A percentile compares a stretch with the other conserved stretches of the same genome.
Conservation (phyloP, 495 filamentous ascomycete genomes). For the Aspergillus nidulans region DNA sequence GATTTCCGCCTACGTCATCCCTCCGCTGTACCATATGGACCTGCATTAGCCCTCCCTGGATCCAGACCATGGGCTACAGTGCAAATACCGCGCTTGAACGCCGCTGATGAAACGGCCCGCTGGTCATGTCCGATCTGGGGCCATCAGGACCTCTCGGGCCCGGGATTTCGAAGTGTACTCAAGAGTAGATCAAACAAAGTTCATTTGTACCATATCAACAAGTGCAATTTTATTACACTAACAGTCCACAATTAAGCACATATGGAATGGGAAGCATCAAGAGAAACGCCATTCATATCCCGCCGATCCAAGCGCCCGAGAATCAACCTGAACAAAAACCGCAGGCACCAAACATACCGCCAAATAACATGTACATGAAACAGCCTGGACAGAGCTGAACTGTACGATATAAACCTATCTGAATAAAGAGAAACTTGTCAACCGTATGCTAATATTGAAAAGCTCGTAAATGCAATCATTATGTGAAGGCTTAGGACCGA, state of each 20-base stretch:
- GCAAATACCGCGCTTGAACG: no score
- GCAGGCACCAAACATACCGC: conserved; percentile 1
- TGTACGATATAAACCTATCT: not conserved
- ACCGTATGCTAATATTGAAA: conserved; percentile 1
- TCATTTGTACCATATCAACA: not conserved
- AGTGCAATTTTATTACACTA: not conserved
- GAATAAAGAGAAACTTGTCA: not conserved
- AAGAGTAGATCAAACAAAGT: not conserved
- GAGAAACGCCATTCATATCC: conserved; percentile 15
- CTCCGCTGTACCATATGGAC: not conserved
- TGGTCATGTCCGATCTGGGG: no score
- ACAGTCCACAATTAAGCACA: not conserved
- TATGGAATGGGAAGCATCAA: not conserved
- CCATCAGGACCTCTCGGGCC: no score
- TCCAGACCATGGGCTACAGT: no score
- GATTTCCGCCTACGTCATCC: not conserved
- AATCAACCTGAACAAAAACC: conserved; percentile 6
- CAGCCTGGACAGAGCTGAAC: conserved; percentile 3
- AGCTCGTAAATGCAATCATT: conserved; percentile 12
- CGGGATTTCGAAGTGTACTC: not conserved
- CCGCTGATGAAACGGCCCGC: no score
- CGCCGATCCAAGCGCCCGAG: conserved; percentile 17
- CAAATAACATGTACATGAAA: conserved; percentile 11
- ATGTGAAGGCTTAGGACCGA: conserved; percentile 20
- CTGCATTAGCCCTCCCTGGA: not conserved